Evolutionary conservation across 352 stramenopile species (phyloP).

Genomic region (Pythium insidiosum): DNA sequence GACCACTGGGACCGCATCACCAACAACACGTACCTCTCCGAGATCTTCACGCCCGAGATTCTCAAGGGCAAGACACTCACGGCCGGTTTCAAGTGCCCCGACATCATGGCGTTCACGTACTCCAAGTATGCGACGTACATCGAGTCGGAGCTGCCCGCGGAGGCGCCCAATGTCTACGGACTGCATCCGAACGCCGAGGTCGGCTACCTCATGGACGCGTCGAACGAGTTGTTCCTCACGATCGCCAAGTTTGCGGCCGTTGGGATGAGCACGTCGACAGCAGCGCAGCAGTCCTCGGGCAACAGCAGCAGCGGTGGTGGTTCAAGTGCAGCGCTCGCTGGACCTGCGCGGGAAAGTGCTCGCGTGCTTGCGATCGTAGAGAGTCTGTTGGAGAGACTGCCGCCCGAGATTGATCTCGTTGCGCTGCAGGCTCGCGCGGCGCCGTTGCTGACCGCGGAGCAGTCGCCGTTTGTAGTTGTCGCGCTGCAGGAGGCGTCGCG

Average conservation of each 20-base stretch:
- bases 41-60: constrained; percentile 57
- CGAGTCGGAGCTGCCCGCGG: constrained; percentile 46
- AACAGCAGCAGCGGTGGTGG: constrained; percentile 1
- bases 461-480: constrained; percentile 79
- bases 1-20: constrained; percentile 82
- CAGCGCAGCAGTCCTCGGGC: constrained; percentile 65
- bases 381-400: constrained; percentile 46
- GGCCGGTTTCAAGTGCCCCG: constrained; percentile 70
- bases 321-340: neutral
- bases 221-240: constrained; percentile 78
- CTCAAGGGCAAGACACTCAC: constrained; percentile 47
- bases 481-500: constrained; percentile 73
- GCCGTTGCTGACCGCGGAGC: constrained; percentile 44
- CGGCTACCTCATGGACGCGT: constrained; percentile 64
- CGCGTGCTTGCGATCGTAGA: constrained; percentile 44
- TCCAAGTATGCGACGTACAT: constrained; percentile 91
- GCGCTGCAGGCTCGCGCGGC: constrained; percentile 41
- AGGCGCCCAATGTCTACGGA: constrained; percentile 63
- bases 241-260: constrained; percentile 74
- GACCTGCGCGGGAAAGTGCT: constrained; percentile 1
- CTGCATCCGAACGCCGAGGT: constrained; percentile 80
- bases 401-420: constrained; percentile 44
- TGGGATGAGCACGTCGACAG: neutral
- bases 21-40: constrained; percentile 64
- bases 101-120: constrained; percentile 72